A percentile compares a stretch with the other conserved stretches of the same genome.
Conservation (phyloP, 768 basidiomycete species). For the Trametes villosa region DNA sequence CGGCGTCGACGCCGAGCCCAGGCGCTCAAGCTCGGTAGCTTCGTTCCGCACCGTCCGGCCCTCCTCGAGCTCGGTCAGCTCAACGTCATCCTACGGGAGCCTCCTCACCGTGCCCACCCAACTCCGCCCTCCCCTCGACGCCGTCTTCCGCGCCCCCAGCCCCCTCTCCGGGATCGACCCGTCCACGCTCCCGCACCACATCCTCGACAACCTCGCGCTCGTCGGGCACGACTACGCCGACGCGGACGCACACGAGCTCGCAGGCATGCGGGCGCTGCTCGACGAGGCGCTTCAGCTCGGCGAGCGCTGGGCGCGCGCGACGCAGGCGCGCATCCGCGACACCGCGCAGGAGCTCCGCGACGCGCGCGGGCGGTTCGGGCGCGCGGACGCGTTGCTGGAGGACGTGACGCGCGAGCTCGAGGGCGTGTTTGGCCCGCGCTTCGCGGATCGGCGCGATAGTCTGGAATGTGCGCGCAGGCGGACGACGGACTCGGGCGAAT, state of each 20-base stretch:
- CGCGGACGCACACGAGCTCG: slow-evolving; percentile 40
- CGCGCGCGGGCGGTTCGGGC: slow-evolving; percentile 49
- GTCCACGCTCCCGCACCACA: slow-evolving; percentile 42
- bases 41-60: slow-evolving; percentile 53
- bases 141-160: slow-evolving; percentile 5
- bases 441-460: slow-evolving; percentile 16
- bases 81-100: slow-evolving; percentile 21
- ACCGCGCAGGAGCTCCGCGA: slow-evolving; percentile 52
- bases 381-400: slow-evolving; percentile 49
- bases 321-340: slow-evolving; percentile 58
- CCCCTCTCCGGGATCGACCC: slow-evolving; percentile 46
- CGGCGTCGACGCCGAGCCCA: slow-evolving; percentile 49
- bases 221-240: slow-evolving; percentile 44
- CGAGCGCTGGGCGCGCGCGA: slow-evolving; percentile 50
- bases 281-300: slow-evolving; percentile 53
- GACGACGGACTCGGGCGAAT: slow-evolving; percentile 69
- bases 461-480: slow-evolving; percentile 37
- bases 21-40: slow-evolving; percentile 56
- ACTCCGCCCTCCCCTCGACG: neutral
- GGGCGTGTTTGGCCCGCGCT: slow-evolving; percentile 43
- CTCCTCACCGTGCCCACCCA: slow-evolving; percentile 1
- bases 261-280: slow-evolving; percentile 50
- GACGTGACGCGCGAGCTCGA: slow-evolving; percentile 48
- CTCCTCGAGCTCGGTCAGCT: slow-evolving; percentile 49
- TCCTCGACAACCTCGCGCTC: slow-evolving; percentile 58